A percentile compares a stretch with the other conserved stretches of the same genome.
Conservation (phyloP, 371 early-diverging fungal species). For the Paraphysoderma sedebokerense region DNA sequence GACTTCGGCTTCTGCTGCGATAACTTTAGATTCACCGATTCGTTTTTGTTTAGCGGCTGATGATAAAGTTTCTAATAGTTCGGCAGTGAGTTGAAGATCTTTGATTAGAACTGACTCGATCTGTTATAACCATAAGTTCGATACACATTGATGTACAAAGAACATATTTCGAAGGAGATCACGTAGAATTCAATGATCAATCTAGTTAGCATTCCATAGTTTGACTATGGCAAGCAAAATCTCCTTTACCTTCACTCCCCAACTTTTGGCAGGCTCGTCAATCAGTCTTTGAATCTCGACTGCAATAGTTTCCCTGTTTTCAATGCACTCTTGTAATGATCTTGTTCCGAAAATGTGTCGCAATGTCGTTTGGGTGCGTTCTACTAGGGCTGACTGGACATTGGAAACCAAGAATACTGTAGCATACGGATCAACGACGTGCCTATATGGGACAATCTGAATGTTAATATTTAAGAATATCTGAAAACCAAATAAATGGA, state of each 20-base stretch:
- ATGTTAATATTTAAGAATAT: no score
- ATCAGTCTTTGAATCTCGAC: constrained; percentile 25
- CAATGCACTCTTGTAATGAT: constrained; percentile 54
- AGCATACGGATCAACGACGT: constrained; percentile 60
- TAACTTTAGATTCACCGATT: constrained; percentile 75
- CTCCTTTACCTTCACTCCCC: constrained; percentile 46
- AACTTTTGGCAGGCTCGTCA: constrained; percentile 43
- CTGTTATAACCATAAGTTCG: constrained; percentile 10
- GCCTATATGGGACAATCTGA: no score
- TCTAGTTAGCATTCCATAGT: constrained; percentile 3
- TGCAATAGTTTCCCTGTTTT: constrained; percentile 46
- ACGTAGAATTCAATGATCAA: constrained; percentile 18
- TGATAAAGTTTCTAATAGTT: constrained; percentile 63
- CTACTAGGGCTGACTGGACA: constrained; percentile 53
- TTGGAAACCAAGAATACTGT: constrained; percentile 55
- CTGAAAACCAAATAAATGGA: no score
- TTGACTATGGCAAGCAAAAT: not conserved
- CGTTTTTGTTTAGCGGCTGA: constrained; percentile 83
- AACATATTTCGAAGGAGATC: constrained; percentile 5
- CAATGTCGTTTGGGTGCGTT: constrained; percentile 38
- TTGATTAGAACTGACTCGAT: constrained; percentile 71
- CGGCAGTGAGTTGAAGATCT: constrained; percentile 56
- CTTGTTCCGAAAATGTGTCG: constrained; percentile 19
- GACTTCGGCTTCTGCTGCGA: constrained; percentile 73
- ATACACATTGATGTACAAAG: not conserved